These are phyloP conservation scores for Zizania latifolia DNA, from an alignment of 176 grass and related monocot genomes.

Conservation along the genomic window DNA sequence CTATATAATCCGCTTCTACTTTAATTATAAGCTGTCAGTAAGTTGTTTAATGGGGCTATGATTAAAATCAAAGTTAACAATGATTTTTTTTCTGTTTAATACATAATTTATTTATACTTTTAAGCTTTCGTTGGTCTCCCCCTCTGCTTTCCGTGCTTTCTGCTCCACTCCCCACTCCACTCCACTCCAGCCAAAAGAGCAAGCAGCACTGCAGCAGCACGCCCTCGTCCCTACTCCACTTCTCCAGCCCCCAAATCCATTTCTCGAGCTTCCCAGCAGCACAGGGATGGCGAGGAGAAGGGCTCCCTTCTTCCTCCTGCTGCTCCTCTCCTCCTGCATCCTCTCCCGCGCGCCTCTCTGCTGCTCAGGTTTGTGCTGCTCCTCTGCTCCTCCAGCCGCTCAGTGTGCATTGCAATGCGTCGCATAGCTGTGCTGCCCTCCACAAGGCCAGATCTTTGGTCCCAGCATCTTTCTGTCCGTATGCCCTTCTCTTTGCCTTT, in stretches of 20 bases:
- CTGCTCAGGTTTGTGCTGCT: background rate
- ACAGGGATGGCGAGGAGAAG: background rate
- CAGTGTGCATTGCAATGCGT: background rate
- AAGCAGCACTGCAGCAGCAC: too few species aligned
- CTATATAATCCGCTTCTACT: too few species aligned
- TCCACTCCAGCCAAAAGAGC: too few species aligned
- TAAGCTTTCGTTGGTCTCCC: too few species aligned
- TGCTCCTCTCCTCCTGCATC: background rate
- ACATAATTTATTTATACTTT: too few species aligned
- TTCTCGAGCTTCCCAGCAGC: background rate
- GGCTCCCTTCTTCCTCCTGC: background rate
- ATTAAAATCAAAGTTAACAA: too few species aligned
- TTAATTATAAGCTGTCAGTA: too few species aligned
- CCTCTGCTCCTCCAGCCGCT: background rate
- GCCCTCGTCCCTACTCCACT: background rate
- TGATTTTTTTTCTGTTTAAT: too few species aligned
- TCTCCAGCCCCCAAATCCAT: background rate
- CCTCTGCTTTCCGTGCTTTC: too few species aligned
- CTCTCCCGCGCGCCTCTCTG: background rate
- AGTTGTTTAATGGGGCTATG: too few species aligned
- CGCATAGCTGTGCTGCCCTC: background rate
- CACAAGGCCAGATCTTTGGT: background rate
- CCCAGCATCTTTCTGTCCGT: background rate
- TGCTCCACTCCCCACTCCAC: too few species aligned
- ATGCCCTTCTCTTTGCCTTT: background rate